Conservation (phyloP, 1,139 yeast species). For the Blastobotrys apis region DNA sequence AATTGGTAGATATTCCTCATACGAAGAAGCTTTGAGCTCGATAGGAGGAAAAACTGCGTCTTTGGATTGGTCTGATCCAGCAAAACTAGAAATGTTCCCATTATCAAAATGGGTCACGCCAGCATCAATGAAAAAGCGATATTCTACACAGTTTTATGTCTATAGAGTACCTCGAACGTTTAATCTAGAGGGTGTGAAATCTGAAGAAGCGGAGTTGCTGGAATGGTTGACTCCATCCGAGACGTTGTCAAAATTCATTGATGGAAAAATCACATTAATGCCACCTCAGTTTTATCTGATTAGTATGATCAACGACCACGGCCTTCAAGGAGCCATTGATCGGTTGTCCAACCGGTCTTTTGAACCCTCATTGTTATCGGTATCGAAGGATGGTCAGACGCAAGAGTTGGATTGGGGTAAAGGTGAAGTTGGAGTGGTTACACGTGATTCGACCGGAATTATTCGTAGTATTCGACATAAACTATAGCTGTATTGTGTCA, state of each 20-base stretch:
- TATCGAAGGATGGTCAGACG: conserved; percentile 23
- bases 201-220: conserved; percentile 22
- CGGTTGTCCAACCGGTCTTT: conserved; percentile 23
- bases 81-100: conserved; percentile 2
- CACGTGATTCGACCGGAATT: conserved; percentile 21
- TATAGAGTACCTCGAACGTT: conserved; percentile 22
- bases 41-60: conserved; percentile 12
- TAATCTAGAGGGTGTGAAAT: conserved; percentile 17
- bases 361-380: conserved; percentile 22
- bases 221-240: conserved; percentile 33
- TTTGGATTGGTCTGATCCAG: conserved; percentile 18
- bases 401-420: conserved; percentile 31
- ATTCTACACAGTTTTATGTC: conserved; percentile 31
- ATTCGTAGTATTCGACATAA: conserved; percentile 22
- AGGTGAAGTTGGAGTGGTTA: conserved; percentile 29
- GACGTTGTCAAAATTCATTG: conserved; percentile 24
- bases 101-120: conserved; percentile 35
- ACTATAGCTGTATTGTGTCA: conserved; percentile 1
- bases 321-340: conserved; percentile 19
- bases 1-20: conserved; percentile 15
- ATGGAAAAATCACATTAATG: conserved; percentile 27
- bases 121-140: conserved; percentile 24
- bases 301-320: conserved; percentile 22
- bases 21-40: conserved; percentile 19
- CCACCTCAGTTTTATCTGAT: conserved; percentile 35